Conservation (phyloP, 2,329 filamentous ascomycete species). For the Cladosporium austrohemisphaericum region DNA sequence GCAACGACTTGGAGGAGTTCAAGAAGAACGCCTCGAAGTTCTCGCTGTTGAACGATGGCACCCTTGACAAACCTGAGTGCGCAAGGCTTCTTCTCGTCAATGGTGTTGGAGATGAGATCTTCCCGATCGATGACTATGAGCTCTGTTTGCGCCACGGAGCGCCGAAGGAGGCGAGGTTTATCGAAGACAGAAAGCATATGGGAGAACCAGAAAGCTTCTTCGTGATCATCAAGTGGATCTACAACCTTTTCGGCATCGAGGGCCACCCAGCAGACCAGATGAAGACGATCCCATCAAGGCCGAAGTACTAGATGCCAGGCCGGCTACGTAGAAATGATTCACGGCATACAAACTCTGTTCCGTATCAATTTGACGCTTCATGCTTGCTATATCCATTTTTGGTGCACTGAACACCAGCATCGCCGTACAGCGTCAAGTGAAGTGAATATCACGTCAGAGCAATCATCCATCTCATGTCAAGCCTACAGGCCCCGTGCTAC, state of each 20-base stretch:
- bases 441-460: no score
- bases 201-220: slow-evolving; percentile 49
- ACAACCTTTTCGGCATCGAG: slow-evolving; percentile 45
- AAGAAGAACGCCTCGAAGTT: slow-evolving; percentile 51
- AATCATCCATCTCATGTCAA: no score
- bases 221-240: slow-evolving; percentile 48
- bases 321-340: no score
- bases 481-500: no score
- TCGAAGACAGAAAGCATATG: slow-evolving; percentile 47
- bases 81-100: slow-evolving; percentile 54
- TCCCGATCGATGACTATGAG: slow-evolving; percentile 59
- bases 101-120: slow-evolving; percentile 58
- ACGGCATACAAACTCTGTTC: no score
- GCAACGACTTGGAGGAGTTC: slow-evolving; percentile 41
- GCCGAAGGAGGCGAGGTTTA: slow-evolving; percentile 51
- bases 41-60: slow-evolving; percentile 54
- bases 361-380: no score
- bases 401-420: no score
- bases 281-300: slow-evolving; percentile 45
- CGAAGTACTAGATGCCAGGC: slow-evolving; percentile 41
- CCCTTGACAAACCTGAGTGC: slow-evolving; percentile 49
- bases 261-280: slow-evolving; percentile 42
- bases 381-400: no score
- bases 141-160: slow-evolving; percentile 51
- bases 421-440: no score